Conservation (phyloP, 2,329 filamentous ascomycete genomes). For the Exophiala viscosa region DNA sequence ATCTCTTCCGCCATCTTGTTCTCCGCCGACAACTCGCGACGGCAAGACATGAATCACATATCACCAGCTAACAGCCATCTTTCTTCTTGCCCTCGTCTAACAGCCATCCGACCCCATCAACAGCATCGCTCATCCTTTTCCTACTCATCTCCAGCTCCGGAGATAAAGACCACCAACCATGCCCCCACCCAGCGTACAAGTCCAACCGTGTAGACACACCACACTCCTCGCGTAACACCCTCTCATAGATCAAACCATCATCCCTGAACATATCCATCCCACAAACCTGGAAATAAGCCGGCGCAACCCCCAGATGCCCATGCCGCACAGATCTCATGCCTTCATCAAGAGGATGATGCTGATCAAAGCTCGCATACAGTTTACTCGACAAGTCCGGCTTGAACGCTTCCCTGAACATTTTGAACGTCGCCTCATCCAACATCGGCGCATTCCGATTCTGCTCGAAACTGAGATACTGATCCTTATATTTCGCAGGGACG, state of each 20-base stretch:
- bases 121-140: slow-evolving; percentile 14
- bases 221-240: slow-evolving; percentile 43
- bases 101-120: slow-evolving; percentile 21
- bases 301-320: slow-evolving; percentile 13
- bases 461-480: slow-evolving; percentile 38
- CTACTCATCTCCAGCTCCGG: slow-evolving; percentile 20
- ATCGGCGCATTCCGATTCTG: slow-evolving; percentile 42
- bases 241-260: slow-evolving; percentile 52
- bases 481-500: slow-evolving; percentile 38
- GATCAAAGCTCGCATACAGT: slow-evolving; percentile 35
- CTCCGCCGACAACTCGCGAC: no score
- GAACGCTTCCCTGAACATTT: slow-evolving; percentile 32
- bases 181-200: slow-evolving; percentile 42
- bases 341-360: slow-evolving; percentile 24
- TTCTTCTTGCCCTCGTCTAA: background rate
- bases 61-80: background rate
- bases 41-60: background rate
- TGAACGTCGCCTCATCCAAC: slow-evolving; percentile 31
- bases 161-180: slow-evolving; percentile 30
- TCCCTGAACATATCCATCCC: slow-evolving; percentile 52
- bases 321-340: slow-evolving; percentile 24
- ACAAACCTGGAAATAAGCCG: slow-evolving; percentile 49
- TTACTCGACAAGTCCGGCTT: slow-evolving; percentile 32
- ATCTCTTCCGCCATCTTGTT: no score
- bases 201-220: slow-evolving; percentile 45